Conservation (phyloP, 306 rosid species). For the Glycyrrhiza uralensis region DNA sequence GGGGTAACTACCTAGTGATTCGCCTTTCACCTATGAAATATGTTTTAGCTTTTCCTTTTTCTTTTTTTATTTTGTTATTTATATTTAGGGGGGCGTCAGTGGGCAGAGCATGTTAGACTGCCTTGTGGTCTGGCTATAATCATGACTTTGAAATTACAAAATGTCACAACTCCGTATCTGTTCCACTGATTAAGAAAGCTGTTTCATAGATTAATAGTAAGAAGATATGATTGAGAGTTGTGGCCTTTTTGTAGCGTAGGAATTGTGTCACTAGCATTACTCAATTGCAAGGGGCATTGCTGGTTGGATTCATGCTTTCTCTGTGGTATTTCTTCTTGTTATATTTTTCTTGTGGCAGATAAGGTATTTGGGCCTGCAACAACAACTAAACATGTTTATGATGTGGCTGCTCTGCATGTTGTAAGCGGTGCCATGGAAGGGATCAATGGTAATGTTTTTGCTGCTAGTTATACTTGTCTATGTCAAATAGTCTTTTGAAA, state of each 20-base stretch:
- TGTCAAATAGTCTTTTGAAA: neutral
- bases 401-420: conserved; percentile 85
- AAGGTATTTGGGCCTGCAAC: conserved; percentile 89
- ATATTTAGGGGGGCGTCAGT: neutral
- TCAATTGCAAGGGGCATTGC: conserved; percentile 1
- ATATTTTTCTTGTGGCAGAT: conserved; percentile 24
- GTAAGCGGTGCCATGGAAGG: conserved; percentile 88
- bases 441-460: conserved; percentile 56
- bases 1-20: no score
- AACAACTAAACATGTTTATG: conserved; percentile 89
- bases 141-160: conserved; percentile 2
- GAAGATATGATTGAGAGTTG: neutral
- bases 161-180: neutral
- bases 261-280: neutral
- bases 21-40: neutral
- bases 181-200: neutral
- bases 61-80: neutral
- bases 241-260: neutral
- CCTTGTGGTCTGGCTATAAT: neutral
- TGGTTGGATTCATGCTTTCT: neutral
- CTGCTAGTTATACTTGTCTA: neutral
- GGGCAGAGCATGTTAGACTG: neutral
- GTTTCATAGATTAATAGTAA: neutral
- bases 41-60: no score
- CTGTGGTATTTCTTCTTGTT: neutral